Evolutionary conservation across 73 alveolate species (phyloP), one percentile per base, ranked within the genome.

Genomic region (Uronychia setigera): DNA sequence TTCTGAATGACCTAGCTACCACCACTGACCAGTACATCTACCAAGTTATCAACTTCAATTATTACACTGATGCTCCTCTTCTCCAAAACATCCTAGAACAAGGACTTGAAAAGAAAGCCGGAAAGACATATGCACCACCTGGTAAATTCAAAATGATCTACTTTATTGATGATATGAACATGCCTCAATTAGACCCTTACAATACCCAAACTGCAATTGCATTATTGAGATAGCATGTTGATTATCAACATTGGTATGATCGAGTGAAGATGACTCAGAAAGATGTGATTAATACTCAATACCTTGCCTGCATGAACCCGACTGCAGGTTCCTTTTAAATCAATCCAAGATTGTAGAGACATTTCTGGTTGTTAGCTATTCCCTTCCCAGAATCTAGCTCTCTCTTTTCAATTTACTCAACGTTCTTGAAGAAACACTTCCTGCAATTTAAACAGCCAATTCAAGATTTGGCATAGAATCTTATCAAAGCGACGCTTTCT

Each of bases 271-370:
- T 99, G 88, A 87, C 97, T 58, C 96, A 98, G 85, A 99, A 98
- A 94, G 99, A 98, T 87, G 97, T 99, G 88, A 96, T 97, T 87
- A 98, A 98, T 96, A 97, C 99, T 67, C 98, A 97, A 93, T 95
- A 96, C 84, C 93, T 96, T 9, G 99, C 99, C 58, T 96, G 99
- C 88, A 99, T 99, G 99, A 99, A 99, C 89, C 99, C 99, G 32
- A 96, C 99, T 0, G 99, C 99, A 35, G 99, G 99, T 85, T 95
- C 99, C 83, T 99, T 99, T 96, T 96, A 92, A 58, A 98, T 99
- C 79, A 98, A 98, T 90, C 99, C 99, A 74, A 91, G 99, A 32
- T 95, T 96, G 85, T 98, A 99, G 94, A 94, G 99, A 80, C 99
- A 99, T 80, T 99, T 99, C 99, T 98, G 99, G 99, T 91, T 96